Percentiles rank a stretch among this genome's conserved stretches.
phyloP scores from a whole-genome alignment of 768 basidiomycete genomes.

The Zangia roseola region DNA sequence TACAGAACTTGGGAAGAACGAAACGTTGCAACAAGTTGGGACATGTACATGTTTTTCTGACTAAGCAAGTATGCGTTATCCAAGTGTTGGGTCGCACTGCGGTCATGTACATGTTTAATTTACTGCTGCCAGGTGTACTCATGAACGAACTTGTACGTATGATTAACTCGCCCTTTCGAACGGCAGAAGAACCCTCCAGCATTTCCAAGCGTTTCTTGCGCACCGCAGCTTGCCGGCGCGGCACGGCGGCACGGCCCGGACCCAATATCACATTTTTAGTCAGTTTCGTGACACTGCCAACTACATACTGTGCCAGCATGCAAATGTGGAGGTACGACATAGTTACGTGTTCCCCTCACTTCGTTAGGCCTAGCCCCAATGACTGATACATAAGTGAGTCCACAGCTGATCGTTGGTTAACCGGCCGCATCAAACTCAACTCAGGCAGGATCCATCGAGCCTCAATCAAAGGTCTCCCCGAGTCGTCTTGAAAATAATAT shows the following conservation, averaged over 20 bases:
- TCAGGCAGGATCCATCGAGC: not conserved
- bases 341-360: not conserved
- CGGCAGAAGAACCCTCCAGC: not conserved
- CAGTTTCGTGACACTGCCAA: too few species aligned
- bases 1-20: not conserved
- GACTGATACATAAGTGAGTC: too few species aligned
- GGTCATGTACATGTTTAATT: not conserved
- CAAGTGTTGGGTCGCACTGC: too few species aligned
- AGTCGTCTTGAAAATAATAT: too few species aligned
- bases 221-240: not conserved
- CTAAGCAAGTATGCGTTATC: slow-evolving; percentile 17
- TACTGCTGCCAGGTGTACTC: too few species aligned
- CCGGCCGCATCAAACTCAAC: not conserved
- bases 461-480: too few species aligned
- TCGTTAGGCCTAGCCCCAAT: too few species aligned
- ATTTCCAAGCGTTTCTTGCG: not conserved
- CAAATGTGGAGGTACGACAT: not conserved
- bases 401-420: not conserved
- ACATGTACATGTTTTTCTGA: not conserved
- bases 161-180: too few species aligned
- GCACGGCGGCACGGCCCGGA: too few species aligned
- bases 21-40: not conserved
- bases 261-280: too few species aligned
- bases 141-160: too few species aligned
- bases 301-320: too few species aligned